These are phyloP conservation scores for Aspergillus mulundensis DNA, from an alignment of 495 filamentous ascomycete species.

Conservation along the genomic window DNA sequence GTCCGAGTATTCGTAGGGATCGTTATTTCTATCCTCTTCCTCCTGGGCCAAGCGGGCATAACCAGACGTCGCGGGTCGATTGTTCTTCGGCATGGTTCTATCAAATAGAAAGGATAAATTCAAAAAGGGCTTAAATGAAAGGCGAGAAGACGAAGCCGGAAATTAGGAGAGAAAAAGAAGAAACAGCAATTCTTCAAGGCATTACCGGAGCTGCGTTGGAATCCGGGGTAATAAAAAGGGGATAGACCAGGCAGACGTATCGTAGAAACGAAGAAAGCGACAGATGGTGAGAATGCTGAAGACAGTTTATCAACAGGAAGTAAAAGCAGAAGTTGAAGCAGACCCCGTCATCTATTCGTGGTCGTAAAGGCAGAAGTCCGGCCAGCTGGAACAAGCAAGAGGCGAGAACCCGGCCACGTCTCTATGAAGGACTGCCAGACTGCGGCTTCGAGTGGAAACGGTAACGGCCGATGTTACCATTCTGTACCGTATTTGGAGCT, in stretches of 20 bases:
- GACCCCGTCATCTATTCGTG: conserved; percentile 7
- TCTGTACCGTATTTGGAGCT: conserved; percentile 2
- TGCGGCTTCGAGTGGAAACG: neutral
- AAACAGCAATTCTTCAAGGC: conserved; percentile 14
- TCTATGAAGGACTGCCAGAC: neutral
- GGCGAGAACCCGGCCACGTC: conserved; percentile 3
- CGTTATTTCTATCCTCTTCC: conserved; percentile 60
- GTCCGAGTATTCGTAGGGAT: conserved; percentile 66
- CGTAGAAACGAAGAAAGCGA: neutral
- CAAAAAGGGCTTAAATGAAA: conserved; percentile 18
- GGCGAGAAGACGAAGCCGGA: conserved; percentile 6
- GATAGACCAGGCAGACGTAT: neutral
- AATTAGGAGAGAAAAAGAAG: conserved; percentile 15
- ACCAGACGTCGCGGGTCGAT: conserved; percentile 73
- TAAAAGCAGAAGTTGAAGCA: conserved; percentile 5
- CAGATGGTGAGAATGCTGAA: neutral
- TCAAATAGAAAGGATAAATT: conserved; percentile 1
- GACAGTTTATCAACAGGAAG: conserved; percentile 2
- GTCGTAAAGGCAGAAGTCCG: conserved; percentile 3
- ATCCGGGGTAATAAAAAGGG: conserved; percentile 4
- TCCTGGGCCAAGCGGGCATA: conserved; percentile 91
- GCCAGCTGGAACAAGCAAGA: conserved; percentile 1
- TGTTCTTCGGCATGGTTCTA: conserved; percentile 44
- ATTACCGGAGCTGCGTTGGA: conserved; percentile 5
- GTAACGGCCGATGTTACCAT: neutral